phyloP scores from a whole-genome alignment of 352 stramenopile species.

The Globisporangium lucens region DNA sequence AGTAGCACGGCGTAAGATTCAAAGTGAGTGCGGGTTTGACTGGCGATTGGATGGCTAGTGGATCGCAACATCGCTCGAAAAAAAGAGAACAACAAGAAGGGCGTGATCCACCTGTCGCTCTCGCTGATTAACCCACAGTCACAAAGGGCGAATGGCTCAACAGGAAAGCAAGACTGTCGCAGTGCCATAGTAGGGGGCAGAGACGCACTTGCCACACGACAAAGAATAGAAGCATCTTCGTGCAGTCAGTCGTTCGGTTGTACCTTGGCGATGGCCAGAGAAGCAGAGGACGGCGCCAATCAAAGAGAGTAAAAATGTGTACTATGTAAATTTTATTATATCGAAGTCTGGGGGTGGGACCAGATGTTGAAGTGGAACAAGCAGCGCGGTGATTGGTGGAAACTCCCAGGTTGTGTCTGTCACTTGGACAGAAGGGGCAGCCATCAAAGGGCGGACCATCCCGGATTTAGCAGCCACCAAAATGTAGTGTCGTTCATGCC shows the following conservation, averaged over 20 bases:
- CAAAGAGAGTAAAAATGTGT: background rate
- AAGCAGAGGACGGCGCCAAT: background rate
- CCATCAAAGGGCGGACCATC: background rate
- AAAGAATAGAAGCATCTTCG: background rate
- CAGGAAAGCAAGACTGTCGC: background rate
- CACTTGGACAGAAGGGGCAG: background rate
- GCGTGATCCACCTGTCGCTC: background rate
- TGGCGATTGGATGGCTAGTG: background rate
- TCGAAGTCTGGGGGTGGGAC: background rate
- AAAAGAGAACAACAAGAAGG: slow-evolving; percentile 4
- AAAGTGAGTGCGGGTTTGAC: slow-evolving; percentile 14
- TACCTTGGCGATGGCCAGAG: background rate
- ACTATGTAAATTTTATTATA: no score
- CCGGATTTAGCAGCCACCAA: background rate
- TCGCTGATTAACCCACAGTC: background rate
- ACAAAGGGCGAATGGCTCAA: background rate
- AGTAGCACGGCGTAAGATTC: background rate
- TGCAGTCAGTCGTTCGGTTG: background rate
- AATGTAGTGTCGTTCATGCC: background rate
- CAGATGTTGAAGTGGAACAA: background rate
- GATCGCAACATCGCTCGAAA: background rate
- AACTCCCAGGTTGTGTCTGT: background rate
- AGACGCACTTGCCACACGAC: background rate
- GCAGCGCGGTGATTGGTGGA: background rate
- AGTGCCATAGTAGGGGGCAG: background rate